A percentile compares a stretch with the other conserved stretches of the same genome.
Conservation (phyloP, 768 basidiomycete species). For the Tulasnella sp. region DNA sequence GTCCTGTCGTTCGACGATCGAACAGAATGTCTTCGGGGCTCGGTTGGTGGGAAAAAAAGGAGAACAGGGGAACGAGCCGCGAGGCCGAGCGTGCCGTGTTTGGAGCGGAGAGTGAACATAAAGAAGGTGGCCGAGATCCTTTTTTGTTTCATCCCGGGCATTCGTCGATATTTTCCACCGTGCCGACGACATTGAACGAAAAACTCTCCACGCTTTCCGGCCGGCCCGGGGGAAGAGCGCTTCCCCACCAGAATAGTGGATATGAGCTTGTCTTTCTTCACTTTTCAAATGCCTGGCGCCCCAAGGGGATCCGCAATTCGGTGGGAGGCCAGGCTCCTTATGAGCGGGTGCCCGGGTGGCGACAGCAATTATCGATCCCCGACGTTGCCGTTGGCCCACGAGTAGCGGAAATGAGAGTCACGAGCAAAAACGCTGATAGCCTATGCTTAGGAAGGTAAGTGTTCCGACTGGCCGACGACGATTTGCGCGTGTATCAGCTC, state of each 20-base stretch:
- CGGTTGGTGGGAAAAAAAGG: neutral
- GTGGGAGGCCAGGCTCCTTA: neutral
- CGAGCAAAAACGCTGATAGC: neutral
- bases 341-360: neutral
- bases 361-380: neutral
- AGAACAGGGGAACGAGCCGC: neutral
- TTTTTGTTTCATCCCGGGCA: neutral
- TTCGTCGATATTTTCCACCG: conserved; percentile 3
- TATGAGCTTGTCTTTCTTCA: neutral
- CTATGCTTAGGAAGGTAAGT: neutral
- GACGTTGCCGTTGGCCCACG: neutral
- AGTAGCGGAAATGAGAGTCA: conserved; percentile 10
- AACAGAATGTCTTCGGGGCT: neutral
- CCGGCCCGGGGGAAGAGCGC: neutral
- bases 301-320: conserved; percentile 2
- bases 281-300: neutral
- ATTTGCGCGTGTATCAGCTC: neutral
- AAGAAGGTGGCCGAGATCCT: neutral
- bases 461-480: neutral
- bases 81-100: neutral
- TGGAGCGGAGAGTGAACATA: neutral
- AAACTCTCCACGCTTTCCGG: neutral
- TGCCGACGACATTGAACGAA: neutral
- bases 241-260: neutral
- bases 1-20: neutral